Base-by-base conservation (phyloP, 768 basidiomycete genomes). In the Mycena venus region DNA sequence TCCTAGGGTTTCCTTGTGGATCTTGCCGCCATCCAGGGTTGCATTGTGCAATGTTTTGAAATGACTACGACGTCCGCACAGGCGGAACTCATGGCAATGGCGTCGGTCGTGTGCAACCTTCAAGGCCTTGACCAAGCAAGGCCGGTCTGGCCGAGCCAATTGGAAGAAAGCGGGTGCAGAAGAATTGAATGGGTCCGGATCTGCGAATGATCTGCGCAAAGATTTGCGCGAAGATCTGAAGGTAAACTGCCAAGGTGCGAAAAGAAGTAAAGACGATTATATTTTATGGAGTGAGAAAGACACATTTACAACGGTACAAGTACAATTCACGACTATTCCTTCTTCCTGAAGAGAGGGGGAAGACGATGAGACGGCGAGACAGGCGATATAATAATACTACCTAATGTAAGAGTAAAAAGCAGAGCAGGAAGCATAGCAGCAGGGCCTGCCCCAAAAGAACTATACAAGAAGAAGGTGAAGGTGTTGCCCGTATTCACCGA, bases 381-480 rank as follows among this genome's bases (percentile, higher is more conserved):
- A 40, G 58, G 63, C 68, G 55, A 65, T 15, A 70, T 70, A 70
- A 70, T 70, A 49, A 70, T 66, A 74, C 68, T 74, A 70, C 51
- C 68, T 74, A 70, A 60, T 40, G 25, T 70, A 44, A 49, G 29
- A 44, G 60, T 51, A 40, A 42, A 51, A 47, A 31, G 63, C 1
- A 29, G 38, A 66, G 40, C 23, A 68, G 58, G 56, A 53, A 60
- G 51, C 27, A 60, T 10, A 68, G 63, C 66, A 56, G 66, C 12
- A 42, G 56, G 49, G 44, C 67, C 32, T 15, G 66, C 72, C 61
- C 38, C 2, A 25, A 62, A 51, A 27, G 47, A 47, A 27, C 8
- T 25, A 60, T 51, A n/a, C n/a, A 66, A 34, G 34, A 51, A 63
- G 15, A 51, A 36, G 11, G 55, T 62, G 65, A 51, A 69, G 56